These are phyloP conservation scores for Plasmodium vivax DNA, from an alignment of 169 alveolate species.

Conservation along the genomic window DNA sequence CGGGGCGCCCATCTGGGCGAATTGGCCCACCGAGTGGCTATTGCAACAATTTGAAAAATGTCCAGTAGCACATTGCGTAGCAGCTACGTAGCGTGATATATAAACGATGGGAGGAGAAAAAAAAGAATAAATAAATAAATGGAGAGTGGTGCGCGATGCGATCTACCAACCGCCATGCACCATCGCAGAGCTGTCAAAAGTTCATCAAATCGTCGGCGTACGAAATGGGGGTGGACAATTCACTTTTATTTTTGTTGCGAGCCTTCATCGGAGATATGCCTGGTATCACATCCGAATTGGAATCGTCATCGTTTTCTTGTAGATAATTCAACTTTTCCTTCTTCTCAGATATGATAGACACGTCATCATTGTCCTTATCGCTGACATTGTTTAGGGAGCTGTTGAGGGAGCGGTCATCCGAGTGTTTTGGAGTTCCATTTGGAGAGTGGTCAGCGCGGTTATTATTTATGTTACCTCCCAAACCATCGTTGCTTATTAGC, in stretches of 20 bases:
- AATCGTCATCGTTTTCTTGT: slow-evolving; percentile 50
- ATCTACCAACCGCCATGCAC: background rate
- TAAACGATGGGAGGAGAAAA: background rate
- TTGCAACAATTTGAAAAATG: background rate
- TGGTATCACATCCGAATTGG: slow-evolving; percentile 61
- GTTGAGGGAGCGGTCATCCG: slow-evolving; percentile 32
- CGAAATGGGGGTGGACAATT: slow-evolving; percentile 70
- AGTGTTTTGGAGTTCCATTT: slow-evolving; percentile 1
- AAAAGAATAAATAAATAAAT: background rate
- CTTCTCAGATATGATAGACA: slow-evolving; percentile 55
- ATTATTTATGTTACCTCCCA: background rate
- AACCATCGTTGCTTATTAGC: slow-evolving; percentile 1
- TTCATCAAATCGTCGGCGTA: slow-evolving; percentile 75
- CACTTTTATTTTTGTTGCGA: slow-evolving; percentile 29
- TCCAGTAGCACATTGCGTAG: background rate
- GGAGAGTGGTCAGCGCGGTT: background rate
- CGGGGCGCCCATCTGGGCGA: background rate
- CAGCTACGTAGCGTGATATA: background rate
- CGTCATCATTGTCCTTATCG: slow-evolving; percentile 50
- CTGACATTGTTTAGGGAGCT: slow-evolving; percentile 43
- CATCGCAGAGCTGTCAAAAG: slow-evolving; percentile 2
- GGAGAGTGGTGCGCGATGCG: background rate
- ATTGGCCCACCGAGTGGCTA: background rate
- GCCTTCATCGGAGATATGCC: slow-evolving; percentile 71
- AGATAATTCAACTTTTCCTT: slow-evolving; percentile 36